Conservation (phyloP, 2,329 filamentous ascomycete genomes). For the Nakataea oryzae region DNA sequence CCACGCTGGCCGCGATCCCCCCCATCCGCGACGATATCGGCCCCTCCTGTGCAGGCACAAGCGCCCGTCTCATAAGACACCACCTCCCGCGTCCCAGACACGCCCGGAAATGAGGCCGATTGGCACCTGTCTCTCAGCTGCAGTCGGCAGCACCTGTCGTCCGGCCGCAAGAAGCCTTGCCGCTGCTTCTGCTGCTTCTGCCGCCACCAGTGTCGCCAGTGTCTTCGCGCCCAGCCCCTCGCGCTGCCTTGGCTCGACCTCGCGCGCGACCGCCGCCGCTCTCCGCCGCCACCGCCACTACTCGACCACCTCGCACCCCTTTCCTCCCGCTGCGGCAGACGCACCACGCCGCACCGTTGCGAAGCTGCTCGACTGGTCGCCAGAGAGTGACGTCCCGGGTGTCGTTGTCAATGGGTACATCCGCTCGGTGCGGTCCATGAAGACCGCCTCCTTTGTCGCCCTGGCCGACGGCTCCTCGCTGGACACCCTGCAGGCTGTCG, state of each 20-base stretch:
- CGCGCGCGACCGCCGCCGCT: too few species aligned
- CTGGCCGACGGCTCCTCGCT: slow-evolving; percentile 81
- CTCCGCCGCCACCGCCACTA: neutral
- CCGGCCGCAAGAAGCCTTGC: neutral
- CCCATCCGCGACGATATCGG: neutral
- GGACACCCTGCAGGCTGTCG: slow-evolving; percentile 67
- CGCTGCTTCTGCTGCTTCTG: neutral
- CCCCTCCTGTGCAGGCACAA: neutral
- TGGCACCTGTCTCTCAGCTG: neutral
- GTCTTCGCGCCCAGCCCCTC: neutral
- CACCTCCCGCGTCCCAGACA: neutral
- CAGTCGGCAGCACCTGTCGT: neutral
- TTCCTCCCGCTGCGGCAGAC: neutral
- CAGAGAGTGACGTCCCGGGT: slow-evolving; percentile 29
- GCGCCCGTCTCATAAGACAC: neutral
- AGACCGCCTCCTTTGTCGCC: slow-evolving; percentile 71
- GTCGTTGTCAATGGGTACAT: slow-evolving; percentile 68
- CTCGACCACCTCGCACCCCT: neutral
- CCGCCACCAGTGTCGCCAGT: neutral
- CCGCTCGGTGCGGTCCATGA: slow-evolving; percentile 77
- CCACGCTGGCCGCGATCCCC: neutral
- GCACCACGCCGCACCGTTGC: slow-evolving; percentile 35
- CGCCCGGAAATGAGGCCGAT: slow-evolving; percentile 2
- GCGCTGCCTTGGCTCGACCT: neutral
- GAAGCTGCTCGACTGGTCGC: slow-evolving; percentile 43